Conservation (phyloP, 1,284 basidiomycete genomes). For the Wallemia mellicola region DNA sequence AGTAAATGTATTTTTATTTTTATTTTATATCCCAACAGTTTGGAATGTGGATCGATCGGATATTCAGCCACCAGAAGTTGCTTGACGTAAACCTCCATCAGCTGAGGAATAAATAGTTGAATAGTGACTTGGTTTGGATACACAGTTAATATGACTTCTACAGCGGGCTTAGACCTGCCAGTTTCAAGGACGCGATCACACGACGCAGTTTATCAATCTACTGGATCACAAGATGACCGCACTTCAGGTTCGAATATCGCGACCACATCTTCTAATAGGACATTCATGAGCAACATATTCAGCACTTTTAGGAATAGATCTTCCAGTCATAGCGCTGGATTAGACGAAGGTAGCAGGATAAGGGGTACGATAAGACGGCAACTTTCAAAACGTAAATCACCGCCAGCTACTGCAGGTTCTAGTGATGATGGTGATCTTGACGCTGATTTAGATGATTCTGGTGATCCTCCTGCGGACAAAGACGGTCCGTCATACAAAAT, state of each 20-base stretch:
- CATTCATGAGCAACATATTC: neutral
- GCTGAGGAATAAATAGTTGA: neutral
- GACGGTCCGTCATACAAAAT: too few species aligned
- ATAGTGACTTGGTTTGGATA: neutral
- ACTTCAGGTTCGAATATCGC: too few species aligned
- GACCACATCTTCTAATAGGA: neutral
- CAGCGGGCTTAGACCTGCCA: neutral
- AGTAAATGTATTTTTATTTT: neutral
- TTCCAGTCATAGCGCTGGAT: neutral
- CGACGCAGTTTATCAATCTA: neutral
- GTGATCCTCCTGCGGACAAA: too few species aligned
- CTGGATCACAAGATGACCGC: too few species aligned
- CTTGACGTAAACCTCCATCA: neutral
- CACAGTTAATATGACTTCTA: neutral
- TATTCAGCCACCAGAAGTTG: neutral
- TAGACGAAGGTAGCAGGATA: neutral
- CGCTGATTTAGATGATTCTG: too few species aligned
- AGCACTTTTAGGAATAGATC: neutral
- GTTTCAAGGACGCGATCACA: neutral
- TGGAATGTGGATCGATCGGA: too few species aligned
- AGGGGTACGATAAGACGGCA: neutral
- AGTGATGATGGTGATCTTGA: too few species aligned
- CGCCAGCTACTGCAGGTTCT: neutral
- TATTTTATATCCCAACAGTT: too few species aligned
- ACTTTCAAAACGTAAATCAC: neutral